Percentiles rank a stretch among this genome's conserved stretches.
Conservation (phyloP, 768 basidiomycete species). For the Russula emetica region DNA sequence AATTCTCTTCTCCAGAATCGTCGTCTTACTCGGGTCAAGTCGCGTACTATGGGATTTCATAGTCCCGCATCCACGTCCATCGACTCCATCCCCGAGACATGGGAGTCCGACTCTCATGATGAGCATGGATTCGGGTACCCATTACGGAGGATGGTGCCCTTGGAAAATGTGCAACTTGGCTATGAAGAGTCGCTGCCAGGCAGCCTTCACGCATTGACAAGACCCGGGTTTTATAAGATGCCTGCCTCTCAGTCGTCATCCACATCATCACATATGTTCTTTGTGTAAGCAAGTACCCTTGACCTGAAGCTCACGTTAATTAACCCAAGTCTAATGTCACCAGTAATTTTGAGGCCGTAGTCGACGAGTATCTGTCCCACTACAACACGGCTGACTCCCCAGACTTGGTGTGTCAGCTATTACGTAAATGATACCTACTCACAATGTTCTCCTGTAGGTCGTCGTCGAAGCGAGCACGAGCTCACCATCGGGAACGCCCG, state of each 20-base stretch:
- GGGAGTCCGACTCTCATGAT: conserved; percentile 6
- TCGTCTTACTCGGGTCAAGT: neutral
- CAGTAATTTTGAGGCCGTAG: conserved; percentile 25
- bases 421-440: neutral
- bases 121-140: conserved; percentile 22
- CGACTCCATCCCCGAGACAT: no score
- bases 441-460: neutral
- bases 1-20: neutral
- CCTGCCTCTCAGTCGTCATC: conserved; percentile 20
- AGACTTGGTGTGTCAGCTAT: conserved; percentile 15
- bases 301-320: neutral
- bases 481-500: neutral
- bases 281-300: conserved; percentile 6
- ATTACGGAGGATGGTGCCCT: conserved; percentile 23
- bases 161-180: conserved; percentile 12
- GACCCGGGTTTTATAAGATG: conserved; percentile 15
- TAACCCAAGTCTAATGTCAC: neutral
- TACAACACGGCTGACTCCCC: conserved; percentile 5
- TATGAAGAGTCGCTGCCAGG: neutral
- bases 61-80: neutral
- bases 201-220: neutral
- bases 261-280: conserved; percentile 23
- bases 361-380: conserved; percentile 26
- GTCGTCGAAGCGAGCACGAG: conserved; percentile 18
- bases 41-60: neutral